Conservation (phyloP, 2,329 filamentous ascomycete genomes). For the Verticillium zaregamsianum region DNA sequence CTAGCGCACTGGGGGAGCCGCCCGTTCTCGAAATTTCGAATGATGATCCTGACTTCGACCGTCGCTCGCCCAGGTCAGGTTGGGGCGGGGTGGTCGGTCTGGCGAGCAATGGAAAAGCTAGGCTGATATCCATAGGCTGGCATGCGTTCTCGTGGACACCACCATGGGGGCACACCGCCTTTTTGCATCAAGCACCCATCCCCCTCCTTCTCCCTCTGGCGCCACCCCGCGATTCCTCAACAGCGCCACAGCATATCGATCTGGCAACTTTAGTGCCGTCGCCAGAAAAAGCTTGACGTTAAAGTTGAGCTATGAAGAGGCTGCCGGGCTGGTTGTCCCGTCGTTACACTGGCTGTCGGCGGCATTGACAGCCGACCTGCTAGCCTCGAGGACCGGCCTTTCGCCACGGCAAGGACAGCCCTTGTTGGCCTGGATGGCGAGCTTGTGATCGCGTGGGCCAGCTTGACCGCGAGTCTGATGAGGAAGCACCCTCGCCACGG, state of each 20-base stretch:
- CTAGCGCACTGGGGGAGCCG: neutral
- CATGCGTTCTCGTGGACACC: slow-evolving; percentile 9
- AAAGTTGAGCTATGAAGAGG: neutral
- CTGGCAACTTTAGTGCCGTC: neutral
- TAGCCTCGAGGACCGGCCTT: neutral
- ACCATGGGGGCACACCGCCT: slow-evolving; percentile 15
- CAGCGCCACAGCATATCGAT: neutral
- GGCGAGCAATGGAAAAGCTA: slow-evolving; percentile 1
- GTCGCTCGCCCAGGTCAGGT: neutral
- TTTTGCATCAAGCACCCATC: slow-evolving; percentile 12
- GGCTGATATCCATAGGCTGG: slow-evolving; percentile 6
- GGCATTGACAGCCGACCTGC: neutral
- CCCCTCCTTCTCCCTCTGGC: neutral
- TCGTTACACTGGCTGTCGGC: neutral
- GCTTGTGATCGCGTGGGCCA: neutral
- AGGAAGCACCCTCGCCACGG: neutral
- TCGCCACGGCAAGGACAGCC: neutral
- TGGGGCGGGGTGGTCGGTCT: neutral
- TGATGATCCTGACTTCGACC: neutral
- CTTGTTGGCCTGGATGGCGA: neutral
- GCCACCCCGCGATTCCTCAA: slow-evolving; percentile 4
- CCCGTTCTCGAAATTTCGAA: slow-evolving; percentile 1
- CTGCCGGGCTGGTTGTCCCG: neutral
- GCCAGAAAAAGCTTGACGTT: neutral
- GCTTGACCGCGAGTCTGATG: neutral